Conservation (phyloP, 768 basidiomycete genomes). For the Cubamyces lactineus region DNA sequence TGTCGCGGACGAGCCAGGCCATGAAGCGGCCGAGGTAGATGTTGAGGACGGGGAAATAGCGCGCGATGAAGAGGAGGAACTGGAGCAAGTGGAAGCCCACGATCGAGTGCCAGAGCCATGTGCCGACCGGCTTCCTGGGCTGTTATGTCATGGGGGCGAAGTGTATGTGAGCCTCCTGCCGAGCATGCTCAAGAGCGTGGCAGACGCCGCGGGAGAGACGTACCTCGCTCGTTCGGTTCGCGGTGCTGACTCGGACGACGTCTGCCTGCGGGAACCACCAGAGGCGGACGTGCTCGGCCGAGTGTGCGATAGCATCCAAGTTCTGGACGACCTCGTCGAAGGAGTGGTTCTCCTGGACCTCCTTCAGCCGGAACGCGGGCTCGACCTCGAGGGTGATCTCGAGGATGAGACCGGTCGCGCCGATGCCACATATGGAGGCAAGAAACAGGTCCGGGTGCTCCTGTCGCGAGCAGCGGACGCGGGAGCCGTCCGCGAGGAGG, state of each 20-base stretch:
- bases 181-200: neutral
- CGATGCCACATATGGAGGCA: constrained; percentile 90
- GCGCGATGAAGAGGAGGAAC: constrained; percentile 76
- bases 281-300: constrained; percentile 88
- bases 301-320: constrained; percentile 56
- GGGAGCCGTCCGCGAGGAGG: constrained; percentile 74
- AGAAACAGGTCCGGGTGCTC: constrained; percentile 78
- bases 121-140: constrained; percentile 54
- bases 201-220: constrained; percentile 30
- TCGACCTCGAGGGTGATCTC: constrained; percentile 79
- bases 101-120: constrained; percentile 72
- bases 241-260: constrained; percentile 67
- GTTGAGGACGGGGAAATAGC: constrained; percentile 66
- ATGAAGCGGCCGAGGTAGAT: constrained; percentile 63
- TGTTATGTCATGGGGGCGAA: constrained; percentile 32
- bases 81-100: constrained; percentile 84
- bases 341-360: constrained; percentile 60
- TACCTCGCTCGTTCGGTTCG: constrained; percentile 81
- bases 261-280: constrained; percentile 95
- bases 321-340: constrained; percentile 66
- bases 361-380: constrained; percentile 78
- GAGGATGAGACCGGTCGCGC: constrained; percentile 87
- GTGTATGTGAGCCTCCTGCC: neutral
- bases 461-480: constrained; percentile 65
- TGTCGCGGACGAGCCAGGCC: constrained; percentile 65